Evolutionary conservation across 768 basidiomycete species (phyloP), one percentile per base, ranked within the genome.

Genomic region (Trametes coccinea): DNA sequence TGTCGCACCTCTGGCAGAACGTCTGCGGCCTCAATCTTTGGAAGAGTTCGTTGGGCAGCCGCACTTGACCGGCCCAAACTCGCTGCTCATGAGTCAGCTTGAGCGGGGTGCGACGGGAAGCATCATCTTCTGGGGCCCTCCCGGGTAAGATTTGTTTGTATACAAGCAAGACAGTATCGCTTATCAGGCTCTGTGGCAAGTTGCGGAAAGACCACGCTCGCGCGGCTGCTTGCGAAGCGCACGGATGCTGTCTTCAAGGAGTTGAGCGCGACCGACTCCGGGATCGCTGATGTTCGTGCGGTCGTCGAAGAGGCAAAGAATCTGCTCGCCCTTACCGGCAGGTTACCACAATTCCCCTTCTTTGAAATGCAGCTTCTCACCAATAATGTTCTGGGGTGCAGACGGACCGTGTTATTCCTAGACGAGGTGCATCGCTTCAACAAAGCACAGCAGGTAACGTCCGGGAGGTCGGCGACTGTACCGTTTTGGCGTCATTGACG

Each of bases 361-460:
- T 4, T 11, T 5, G n/a, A 8, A 6, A 4, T 1, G 4, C 30
- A n/a, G 14, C 2, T 13, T 49, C 14, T 5, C 29, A 31, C 11
- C 8, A 13, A 31, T 6, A 11, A 7, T 13, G 29, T 54, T 16
- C n/a, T 33, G 14, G 5, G 8, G 7, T 33, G 4, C 61, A 91
- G 89, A 67, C 80, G 81, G 64, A 94, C 92, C 0, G 76, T 91
- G 30, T 69, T 94, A 13, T 94, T 93, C 73, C 73, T 93, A 57
- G 93, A 95, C 67, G 92, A 94, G 73, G 85, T 94, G 13, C 92
- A 93, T 74, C 84, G 90, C 0, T 91, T 90, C 69, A 89, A 84
- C 70, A 87, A 84, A 66, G 75, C 82, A 7, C 87, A 89, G 62
- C 89, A 91, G 73, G 87, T 86, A 59, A 68, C 9, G 41, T 54